phyloP scores from a whole-genome alignment of 2,329 filamentous ascomycete species.

The Mollisiaceae sp. region DNA sequence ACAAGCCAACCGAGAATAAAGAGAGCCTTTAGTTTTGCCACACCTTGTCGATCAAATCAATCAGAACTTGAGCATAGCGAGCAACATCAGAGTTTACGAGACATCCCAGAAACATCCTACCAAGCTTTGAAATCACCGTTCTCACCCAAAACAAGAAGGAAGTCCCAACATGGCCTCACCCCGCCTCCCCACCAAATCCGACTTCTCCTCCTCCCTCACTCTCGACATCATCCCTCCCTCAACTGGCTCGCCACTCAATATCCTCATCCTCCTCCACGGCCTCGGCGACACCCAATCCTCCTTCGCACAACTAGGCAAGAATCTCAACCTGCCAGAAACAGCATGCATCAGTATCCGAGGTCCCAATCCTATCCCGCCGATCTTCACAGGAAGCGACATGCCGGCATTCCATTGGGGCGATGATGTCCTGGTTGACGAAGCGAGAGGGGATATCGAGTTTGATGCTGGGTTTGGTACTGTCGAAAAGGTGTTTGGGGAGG shows the following conservation, averaged over 20 bases:
- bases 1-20: not conserved
- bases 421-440: constrained; percentile 60
- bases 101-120: not conserved
- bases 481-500: constrained; percentile 48
- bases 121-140: not conserved
- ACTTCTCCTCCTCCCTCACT: constrained; percentile 53
- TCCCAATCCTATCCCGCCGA: constrained; percentile 62
- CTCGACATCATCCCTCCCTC: constrained; percentile 42
- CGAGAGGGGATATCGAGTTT: constrained; percentile 55
- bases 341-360: constrained; percentile 65
- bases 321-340: constrained; percentile 69
- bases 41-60: too few relatives aligned
- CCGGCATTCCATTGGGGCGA: constrained; percentile 62
- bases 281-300: constrained; percentile 66
- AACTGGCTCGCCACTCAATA: constrained; percentile 54
- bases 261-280: constrained; percentile 71
- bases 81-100: too few relatives aligned
- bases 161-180: not conserved
- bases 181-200: constrained; percentile 45
- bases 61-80: too few relatives aligned
- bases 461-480: constrained; percentile 57
- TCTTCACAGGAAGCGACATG: constrained; percentile 39
- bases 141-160: not conserved
- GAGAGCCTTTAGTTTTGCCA: not conserved
- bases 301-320: constrained; percentile 61